Conservation (phyloP, 306 rosid genomes). For the Inga leiocalycina region DNA sequence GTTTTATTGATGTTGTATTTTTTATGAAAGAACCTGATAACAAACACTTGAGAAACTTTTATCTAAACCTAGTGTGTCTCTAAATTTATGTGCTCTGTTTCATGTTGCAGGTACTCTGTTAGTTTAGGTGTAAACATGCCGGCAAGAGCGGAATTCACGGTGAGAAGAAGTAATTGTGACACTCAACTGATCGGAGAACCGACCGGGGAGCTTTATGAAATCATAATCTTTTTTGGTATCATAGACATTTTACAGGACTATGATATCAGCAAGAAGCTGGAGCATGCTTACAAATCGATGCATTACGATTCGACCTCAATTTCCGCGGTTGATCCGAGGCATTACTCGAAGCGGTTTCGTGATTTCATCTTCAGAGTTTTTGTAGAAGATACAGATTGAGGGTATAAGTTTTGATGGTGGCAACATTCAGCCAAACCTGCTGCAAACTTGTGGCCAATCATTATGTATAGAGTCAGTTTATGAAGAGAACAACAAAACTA, state of each 20-base stretch:
- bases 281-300: constrained; percentile 94
- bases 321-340: constrained; percentile 98
- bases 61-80: background rate
- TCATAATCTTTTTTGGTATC: constrained; percentile 73
- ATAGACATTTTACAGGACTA: constrained; percentile 97
- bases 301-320: constrained; percentile 84
- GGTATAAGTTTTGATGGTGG: constrained; percentile 39
- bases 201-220: constrained; percentile 77
- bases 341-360: constrained; percentile 87
- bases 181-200: constrained; percentile 83
- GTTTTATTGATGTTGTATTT: background rate
- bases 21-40: background rate
- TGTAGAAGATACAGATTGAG: constrained; percentile 67
- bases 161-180: constrained; percentile 53
- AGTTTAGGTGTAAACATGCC: constrained; percentile 84
- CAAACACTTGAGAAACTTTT: background rate
- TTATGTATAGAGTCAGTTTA: constrained; percentile 46
- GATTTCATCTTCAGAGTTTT: constrained; percentile 93
- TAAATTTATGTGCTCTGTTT: background rate
- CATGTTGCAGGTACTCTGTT: constrained; percentile 57
- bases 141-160: constrained; percentile 70
- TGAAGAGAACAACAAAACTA: background rate
- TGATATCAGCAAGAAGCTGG: constrained; percentile 92
- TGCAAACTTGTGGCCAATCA: constrained; percentile 33
- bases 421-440: constrained; percentile 33